Conservation (phyloP, 2,329 filamentous ascomycete species). For the Mariannaea elegans region DNA sequence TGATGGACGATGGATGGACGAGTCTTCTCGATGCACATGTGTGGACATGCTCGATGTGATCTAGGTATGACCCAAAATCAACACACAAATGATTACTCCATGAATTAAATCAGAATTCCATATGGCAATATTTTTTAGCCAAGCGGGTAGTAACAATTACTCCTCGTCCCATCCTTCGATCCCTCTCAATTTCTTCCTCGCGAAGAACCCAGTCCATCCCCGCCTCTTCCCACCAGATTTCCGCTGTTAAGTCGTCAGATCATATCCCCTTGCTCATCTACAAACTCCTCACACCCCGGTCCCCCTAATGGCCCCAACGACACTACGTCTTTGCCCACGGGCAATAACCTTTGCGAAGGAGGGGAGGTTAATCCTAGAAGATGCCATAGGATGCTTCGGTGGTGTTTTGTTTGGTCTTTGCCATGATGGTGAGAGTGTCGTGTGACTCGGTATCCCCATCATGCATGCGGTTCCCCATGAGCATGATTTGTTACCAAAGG, state of each 20-base stretch:
- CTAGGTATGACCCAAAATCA: not conserved
- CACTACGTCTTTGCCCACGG: not conserved
- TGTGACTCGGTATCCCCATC: not conserved
- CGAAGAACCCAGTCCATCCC: not conserved
- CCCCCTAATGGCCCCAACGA: not conserved
- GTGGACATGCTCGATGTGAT: too few relatives aligned
- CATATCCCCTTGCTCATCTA: conserved; percentile 11
- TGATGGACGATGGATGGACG: not conserved
- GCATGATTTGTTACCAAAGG: not conserved
- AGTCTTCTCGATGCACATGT: too few relatives aligned
- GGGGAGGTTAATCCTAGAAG: not conserved
- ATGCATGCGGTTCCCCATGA: not conserved
- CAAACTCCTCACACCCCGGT: not conserved
- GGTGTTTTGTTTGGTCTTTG: not conserved
- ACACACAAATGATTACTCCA: not conserved
- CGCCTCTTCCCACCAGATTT: not conserved
- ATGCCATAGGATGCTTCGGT: not conserved
- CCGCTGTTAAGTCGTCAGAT: conserved; percentile 10
- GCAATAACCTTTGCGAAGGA: not conserved
- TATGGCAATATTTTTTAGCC: not conserved
- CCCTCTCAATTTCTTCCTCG: conserved; percentile 6
- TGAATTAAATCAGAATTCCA: not conserved
- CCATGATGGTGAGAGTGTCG: not conserved
- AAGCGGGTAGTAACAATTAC: too few relatives aligned
- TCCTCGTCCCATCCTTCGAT: conserved; percentile 1